Evolutionary conservation across 345 rosid genomes (phyloP).

Genomic region (Camelina neglecta): DNA sequence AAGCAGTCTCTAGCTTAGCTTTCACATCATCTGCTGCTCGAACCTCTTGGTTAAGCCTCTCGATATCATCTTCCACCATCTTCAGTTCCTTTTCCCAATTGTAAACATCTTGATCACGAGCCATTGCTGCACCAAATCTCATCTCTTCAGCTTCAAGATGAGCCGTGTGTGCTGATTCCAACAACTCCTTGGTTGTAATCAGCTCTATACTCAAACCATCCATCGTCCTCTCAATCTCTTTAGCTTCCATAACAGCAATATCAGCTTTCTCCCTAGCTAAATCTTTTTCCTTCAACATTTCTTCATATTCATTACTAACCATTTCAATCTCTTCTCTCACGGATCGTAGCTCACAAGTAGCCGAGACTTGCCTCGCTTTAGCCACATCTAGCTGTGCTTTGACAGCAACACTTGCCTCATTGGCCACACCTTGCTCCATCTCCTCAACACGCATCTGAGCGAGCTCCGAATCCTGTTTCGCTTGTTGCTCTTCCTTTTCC

Average conservation of each 20-base stretch:
- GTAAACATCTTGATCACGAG: slow-evolving; percentile 76
- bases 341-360: slow-evolving; percentile 64
- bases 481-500: slow-evolving; percentile 86
- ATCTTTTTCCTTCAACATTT: slow-evolving; percentile 64
- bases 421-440: slow-evolving; percentile 86
- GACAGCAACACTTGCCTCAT: slow-evolving; percentile 87
- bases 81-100: slow-evolving; percentile 87
- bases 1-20: slow-evolving; percentile 69
- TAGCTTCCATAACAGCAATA: slow-evolving; percentile 66
- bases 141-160: slow-evolving; percentile 95
- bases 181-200: slow-evolving; percentile 76
- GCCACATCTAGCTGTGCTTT: slow-evolving; percentile 96
- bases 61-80: slow-evolving; percentile 86
- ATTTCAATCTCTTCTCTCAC: slow-evolving; percentile 74
- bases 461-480: slow-evolving; percentile 90
- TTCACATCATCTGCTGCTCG: slow-evolving; percentile 70
- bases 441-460: slow-evolving; percentile 89
- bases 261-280: slow-evolving; percentile 71
- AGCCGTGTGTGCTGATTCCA: slow-evolving; percentile 86
- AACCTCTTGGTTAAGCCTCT: slow-evolving; percentile 70
- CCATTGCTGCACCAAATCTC: slow-evolving; percentile 80
- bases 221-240: slow-evolving; percentile 77
- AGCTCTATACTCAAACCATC: slow-evolving; percentile 89
- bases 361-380: slow-evolving; percentile 70
- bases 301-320: slow-evolving; percentile 59